Evolutionary conservation across 2,329 filamentous ascomycete species (phyloP).

Genomic region (Verticillium tricorpus): DNA sequence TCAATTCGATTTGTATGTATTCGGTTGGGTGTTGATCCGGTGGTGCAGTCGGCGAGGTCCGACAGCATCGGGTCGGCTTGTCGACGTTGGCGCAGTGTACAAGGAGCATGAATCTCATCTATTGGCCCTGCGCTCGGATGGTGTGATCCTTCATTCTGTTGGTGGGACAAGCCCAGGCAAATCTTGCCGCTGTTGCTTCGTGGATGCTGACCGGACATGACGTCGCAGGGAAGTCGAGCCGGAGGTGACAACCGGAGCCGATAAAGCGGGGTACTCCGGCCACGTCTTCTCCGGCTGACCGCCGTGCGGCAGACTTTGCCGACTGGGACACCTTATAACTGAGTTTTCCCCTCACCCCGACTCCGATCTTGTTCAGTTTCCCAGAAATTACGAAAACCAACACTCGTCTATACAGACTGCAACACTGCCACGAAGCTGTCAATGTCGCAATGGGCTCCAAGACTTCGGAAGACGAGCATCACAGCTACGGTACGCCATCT

Average conservation of each 20-base stretch:
- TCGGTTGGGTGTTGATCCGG: too few relatives aligned
- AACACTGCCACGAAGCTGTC: not conserved
- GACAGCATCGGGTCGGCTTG: too few relatives aligned
- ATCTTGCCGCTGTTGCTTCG: not conserved
- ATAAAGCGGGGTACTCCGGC: not conserved
- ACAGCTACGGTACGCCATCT: slow-evolving; percentile 22
- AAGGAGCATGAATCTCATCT: not conserved
- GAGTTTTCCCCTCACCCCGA: not conserved
- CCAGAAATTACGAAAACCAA: too few relatives aligned
- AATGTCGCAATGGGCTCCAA: slow-evolving; percentile 35
- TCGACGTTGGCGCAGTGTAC: too few relatives aligned
- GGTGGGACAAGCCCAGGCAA: not conserved
- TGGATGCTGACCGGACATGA: not conserved
- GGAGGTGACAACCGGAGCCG: not conserved
- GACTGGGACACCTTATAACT: not conserved
- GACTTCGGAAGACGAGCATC: slow-evolving; percentile 29
- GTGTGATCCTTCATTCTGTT: not conserved
- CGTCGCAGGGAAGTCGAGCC: not conserved
- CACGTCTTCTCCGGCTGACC: not conserved
- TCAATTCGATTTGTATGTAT: too few relatives aligned
- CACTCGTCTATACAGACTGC: not conserved
- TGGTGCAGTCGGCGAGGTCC: too few relatives aligned
- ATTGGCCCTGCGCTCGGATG: not conserved
- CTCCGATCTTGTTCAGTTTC: not conserved
- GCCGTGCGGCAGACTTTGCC: not conserved